Percentiles rank a stretch among this genome's conserved stretches.
Conservation (phyloP, 768 basidiomycete species). For the Pulveroboletus sp. region DNA sequence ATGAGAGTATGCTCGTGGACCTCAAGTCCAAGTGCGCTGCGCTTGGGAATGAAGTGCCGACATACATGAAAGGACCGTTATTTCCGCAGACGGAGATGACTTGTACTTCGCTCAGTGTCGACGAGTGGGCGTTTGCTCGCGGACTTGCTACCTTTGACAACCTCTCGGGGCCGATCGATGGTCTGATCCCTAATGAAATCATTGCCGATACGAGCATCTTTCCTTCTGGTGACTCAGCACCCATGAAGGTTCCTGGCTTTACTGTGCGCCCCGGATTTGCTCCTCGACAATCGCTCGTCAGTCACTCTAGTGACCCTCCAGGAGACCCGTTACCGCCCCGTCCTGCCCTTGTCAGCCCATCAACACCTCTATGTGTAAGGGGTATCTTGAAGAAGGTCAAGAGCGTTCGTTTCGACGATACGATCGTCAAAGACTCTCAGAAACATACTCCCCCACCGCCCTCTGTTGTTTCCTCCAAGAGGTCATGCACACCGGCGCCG, state of each 20-base stretch:
- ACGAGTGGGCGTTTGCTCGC: constrained; percentile 36
- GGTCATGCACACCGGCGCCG: constrained; percentile 10
- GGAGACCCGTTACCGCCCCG: constrained; percentile 17
- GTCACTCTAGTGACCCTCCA: constrained; percentile 14
- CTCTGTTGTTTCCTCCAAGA: constrained; percentile 1
- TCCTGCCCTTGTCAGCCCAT: constrained; percentile 21
- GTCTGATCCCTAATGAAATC: constrained; percentile 1
- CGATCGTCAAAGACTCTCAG: constrained; percentile 1
- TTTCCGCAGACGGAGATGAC: not conserved
- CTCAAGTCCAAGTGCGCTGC: constrained; percentile 32
- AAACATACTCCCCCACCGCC: constrained; percentile 1
- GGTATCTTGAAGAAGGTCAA: constrained; percentile 39
- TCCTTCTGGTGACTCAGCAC: constrained; percentile 12
- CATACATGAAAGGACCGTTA: constrained; percentile 5
- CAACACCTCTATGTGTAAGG: constrained; percentile 28
- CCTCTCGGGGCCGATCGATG: constrained; percentile 6
- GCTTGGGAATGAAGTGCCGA: constrained; percentile 15
- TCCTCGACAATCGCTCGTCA: constrained; percentile 9
- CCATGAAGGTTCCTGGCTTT: not conserved
- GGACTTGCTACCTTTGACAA: constrained; percentile 27
- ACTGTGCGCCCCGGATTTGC: not conserved
- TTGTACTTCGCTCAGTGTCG: constrained; percentile 16
- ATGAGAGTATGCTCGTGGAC: constrained; percentile 35
- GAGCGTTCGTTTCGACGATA: constrained; percentile 36
- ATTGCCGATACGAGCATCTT: constrained; percentile 6